Base-by-base conservation (phyloP, 805 yeast genomes). In the Middelhovenomyces tepae region DNA sequence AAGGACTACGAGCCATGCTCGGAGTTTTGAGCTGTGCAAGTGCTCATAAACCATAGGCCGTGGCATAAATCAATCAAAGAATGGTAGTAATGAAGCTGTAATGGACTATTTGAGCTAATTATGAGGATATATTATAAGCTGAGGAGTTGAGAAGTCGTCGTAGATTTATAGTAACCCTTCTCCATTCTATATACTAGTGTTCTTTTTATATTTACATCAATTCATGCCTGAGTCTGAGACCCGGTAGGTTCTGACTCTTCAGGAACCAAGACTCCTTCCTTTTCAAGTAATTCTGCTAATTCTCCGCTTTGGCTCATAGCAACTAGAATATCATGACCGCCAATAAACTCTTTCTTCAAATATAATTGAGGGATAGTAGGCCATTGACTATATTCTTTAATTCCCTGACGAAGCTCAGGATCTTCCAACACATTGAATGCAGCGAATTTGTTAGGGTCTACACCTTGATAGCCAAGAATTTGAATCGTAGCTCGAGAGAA, bases 301-400 rank as follows among this genome's bases (percentile, higher is more conserved):
- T 89, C 95, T n/a, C 98, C 98, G 34, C 66, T 56, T 42, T 55
- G 52, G 24, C 93, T 83, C 97, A 91, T 87, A 36, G 82, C 75
- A 54, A 80, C 84, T 34, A 91, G 69, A 43, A 91, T 87, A 59
- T 91, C 99, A 61, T 96, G 91, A 4, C 99, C 99, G 28, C 99
- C 99, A 34, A 91, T 71, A 54, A 91, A 91, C 55, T 91, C 98
- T 45, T 78, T 77, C 46, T 64, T 59, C 35, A 91, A 85, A 53
- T 87, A 91, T 27, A 91, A 69, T 60, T 91, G 99, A 10, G 99
- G 99, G 39, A 91, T 86, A 1, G 99, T 91, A 36, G 99, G 99
- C 99, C 99, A 91, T 44, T 82, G 78, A 46, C 89, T 76, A 60
- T 73, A 91, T 56, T 91, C 98, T 62, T 91, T 91, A 51, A 91